Percentiles rank a stretch among this genome's conserved stretches.
Evolutionary conservation across 345 rosid species (phyloP).

Genomic region (Arabidopsis suecica): DNA sequence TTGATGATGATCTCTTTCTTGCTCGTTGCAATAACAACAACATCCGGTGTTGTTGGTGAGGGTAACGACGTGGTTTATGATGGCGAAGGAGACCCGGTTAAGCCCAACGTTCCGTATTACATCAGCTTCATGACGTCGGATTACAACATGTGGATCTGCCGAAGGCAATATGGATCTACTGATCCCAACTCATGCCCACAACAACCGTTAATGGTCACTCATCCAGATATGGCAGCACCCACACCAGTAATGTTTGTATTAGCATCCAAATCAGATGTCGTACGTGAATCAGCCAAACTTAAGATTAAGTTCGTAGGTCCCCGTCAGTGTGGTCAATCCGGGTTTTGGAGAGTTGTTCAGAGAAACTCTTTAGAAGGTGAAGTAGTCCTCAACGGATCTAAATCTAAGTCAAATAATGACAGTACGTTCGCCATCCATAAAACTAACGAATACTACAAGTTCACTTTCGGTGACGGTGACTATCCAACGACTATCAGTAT

Average conservation of each 20-base stretch:
- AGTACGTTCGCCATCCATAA: conserved; percentile 15
- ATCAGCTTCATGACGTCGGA: conserved; percentile 35
- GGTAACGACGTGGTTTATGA: conserved; percentile 23
- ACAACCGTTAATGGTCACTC: conserved; percentile 38
- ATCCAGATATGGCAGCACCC: conserved; percentile 7
- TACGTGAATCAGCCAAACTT: conserved; percentile 6
- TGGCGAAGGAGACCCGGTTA: not conserved
- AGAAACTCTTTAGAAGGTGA: conserved; percentile 6
- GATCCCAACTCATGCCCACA: conserved; percentile 25
- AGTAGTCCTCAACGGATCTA: conserved; percentile 18
- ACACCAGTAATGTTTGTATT: conserved; percentile 22
- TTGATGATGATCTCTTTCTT: not conserved
- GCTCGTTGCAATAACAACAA: conserved; percentile 22
- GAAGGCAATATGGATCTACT: not conserved
- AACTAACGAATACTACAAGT: conserved; percentile 26
- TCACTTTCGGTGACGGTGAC: not conserved
- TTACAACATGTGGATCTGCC: conserved; percentile 35
- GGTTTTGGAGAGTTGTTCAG: conserved; percentile 31
- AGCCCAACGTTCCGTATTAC: conserved; percentile 31
- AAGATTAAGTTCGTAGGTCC: conserved; percentile 19
- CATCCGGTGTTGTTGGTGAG: not conserved
- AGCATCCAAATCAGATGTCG: conserved; percentile 3
- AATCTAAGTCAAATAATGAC: conserved; percentile 3
- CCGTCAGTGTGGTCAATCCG: not conserved
- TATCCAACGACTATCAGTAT: conserved; percentile 23